Evolutionary conservation across 352 stramenopile genomes (phyloP), one percentile per base, ranked within the genome.

Genomic region (Blastocystis hominis): DNA sequence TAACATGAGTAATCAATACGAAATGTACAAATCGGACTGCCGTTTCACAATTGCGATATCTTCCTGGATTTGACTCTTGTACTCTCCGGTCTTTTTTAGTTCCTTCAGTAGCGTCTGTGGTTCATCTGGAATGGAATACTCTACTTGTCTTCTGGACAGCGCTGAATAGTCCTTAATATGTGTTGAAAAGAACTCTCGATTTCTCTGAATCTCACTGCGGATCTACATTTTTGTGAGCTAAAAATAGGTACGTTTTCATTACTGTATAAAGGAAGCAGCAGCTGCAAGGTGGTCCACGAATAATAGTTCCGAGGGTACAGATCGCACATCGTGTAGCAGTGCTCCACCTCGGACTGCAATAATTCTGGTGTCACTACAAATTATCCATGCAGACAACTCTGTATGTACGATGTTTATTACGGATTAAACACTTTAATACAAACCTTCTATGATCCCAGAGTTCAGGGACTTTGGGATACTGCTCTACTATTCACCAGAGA

Each of bases 91-190:
- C 34, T 77, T 77, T n/a, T 59, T 53, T 17, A 77, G 40, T 56
- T 77, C 66, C 36, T 36, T 17, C 3, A 77, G 36, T 10, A 77
- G 46, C 10, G 34, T 34, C 66, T 77, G 55, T n/a, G 38, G 30
- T 77, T 36, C 30, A 55, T 55, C 36, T 38, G 24, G 10, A 5
- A 54, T 9, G 50, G 46, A 42, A 10, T 15, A 15, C n/a, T 38
- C 9, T 50, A 84, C 72, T 68, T 84, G 72, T 44, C 72, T 38
- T 55, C 72, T 47, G 62, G 66, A 64, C 36, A 84, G 47, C 30
- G 72, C 72, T n/a, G 72, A 84, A 47, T 84, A 84, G 42, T 84
- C 72, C n/a, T 46, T 63, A 17, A 84, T 84, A 44, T 84, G 72
- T 17, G 55, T 59, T n/a, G 53, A 66, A 34, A 13, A 66, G 38